A percentile compares a stretch with the other conserved stretches of the same genome.
Conservation (phyloP, 495 filamentous ascomycete species). For the Cercophora scortea region DNA sequence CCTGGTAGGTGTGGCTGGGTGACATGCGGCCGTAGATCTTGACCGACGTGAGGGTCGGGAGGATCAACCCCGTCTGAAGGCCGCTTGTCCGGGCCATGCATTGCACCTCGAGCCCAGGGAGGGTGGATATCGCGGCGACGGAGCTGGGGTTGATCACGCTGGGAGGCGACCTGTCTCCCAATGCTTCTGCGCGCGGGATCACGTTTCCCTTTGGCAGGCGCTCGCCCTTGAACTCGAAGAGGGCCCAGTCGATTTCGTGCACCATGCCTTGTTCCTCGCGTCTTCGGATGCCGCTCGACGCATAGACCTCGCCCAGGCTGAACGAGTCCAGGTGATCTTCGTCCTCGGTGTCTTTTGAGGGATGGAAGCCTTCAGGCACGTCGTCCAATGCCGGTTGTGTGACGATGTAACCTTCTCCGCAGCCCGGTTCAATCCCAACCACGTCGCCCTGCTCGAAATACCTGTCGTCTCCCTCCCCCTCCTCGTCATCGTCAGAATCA, state of each 20-base stretch:
- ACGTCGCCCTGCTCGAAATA: constrained; percentile 68
- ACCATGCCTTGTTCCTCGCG: constrained; percentile 52
- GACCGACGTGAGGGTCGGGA: constrained; percentile 67
- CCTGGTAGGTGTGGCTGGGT: constrained; percentile 73
- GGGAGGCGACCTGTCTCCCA: constrained; percentile 22
- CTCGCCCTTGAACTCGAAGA: constrained; percentile 70
- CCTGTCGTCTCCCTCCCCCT: constrained; percentile 30
- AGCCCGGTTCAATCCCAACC: constrained; percentile 66
- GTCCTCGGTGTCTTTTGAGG: constrained; percentile 37
- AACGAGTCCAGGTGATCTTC: constrained; percentile 67
- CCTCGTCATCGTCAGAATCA: constrained; percentile 28
- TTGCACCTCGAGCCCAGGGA: constrained; percentile 71
- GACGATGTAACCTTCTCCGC: constrained; percentile 63
- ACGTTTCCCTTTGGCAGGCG: constrained; percentile 65
- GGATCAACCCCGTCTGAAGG: constrained; percentile 67
- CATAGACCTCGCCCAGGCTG: constrained; percentile 73
- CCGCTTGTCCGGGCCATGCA: constrained; percentile 89
- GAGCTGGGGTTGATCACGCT: constrained; percentile 29
- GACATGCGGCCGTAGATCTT: constrained; percentile 75
- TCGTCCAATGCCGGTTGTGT: constrained; percentile 88
- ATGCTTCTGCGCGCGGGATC: constrained; percentile 39
- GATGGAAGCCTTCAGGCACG: constrained; percentile 72
- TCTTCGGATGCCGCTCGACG: constrained; percentile 79
- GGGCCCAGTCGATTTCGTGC: constrained; percentile 94
- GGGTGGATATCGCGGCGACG: constrained; percentile 33